A percentile compares a stretch with the other conserved stretches of the same genome.
phyloP scores from a whole-genome alignment of 2,329 filamentous ascomycete genomes.

The Herpomyces periplanetae region DNA sequence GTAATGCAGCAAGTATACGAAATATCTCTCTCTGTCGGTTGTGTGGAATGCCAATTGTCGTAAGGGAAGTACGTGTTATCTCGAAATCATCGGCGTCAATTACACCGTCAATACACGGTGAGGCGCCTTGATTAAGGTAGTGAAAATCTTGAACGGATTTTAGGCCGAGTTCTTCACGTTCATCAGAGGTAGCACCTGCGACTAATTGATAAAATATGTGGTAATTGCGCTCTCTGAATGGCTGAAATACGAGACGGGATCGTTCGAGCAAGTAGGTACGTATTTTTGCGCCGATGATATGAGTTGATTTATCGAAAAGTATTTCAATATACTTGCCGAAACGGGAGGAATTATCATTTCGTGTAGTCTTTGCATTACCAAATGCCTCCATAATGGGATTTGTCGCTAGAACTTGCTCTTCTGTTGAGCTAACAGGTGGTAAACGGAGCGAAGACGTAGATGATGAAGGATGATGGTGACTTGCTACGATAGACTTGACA shows the following conservation, averaged over 20 bases:
- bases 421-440: conserved; percentile 77
- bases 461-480: too few relatives aligned
- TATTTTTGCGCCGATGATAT: conserved; percentile 92
- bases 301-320: conserved; percentile 78
- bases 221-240: conserved; percentile 87
- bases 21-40: conserved; percentile 50
- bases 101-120: conserved; percentile 62
- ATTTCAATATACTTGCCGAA: conserved; percentile 99
- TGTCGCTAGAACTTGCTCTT: conserved; percentile 87
- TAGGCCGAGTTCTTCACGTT: conserved; percentile 39
- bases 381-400: conserved; percentile 99
- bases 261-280: conserved; percentile 78
- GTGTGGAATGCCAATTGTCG: conserved; percentile 43
- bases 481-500: conserved; percentile 25
- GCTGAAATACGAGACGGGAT: conserved; percentile 82
- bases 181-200: conserved; percentile 48
- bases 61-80: conserved; percentile 47
- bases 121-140: conserved; percentile 77
- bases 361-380: conserved; percentile 94
- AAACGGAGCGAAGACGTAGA: too few relatives aligned
- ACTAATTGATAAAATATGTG: conserved; percentile 96
- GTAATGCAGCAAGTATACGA: conserved; percentile 46
- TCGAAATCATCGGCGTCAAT: conserved; percentile 82
- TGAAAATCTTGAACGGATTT: conserved; percentile 61
- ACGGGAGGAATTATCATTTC: conserved; percentile 93